Base-by-base conservation (phyloP, 768 basidiomycete species). In the Phaeolepiota aurea region DNA sequence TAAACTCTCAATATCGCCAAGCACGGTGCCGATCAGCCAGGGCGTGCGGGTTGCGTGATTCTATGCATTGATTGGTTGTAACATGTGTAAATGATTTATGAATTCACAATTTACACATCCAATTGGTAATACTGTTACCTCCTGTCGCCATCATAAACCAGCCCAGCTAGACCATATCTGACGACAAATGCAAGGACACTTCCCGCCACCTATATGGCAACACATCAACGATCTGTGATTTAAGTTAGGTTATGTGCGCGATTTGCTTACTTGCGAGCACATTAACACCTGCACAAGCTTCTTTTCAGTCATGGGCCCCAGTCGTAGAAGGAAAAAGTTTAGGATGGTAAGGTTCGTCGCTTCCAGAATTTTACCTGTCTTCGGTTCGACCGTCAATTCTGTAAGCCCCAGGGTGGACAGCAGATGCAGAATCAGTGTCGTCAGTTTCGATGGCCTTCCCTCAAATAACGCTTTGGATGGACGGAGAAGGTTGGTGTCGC, bases 131-230 rank as follows among this genome's bases (percentile, higher is more conserved):
- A 38, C 9, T 35, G 60, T 68, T 55, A 91, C 55, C 89, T 68
- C 56, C 93, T 72, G 64, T 91, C 89, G 7, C 89, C 91, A 53
- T 94, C 93, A 56, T 96, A 99, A 32, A 96, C 73, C 41, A 94
- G 69, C 35, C 84, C 76, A 3, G 90, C 91, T 10, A 93, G 69
- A 5, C 92, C 93, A 52, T 99, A 97, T 50, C 94, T 72, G 21
- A 98, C 75, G 15, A 72, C 66, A 58, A 98, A 98, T 5, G 89
- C 96, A 7, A 87, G 40, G 3, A 76, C 51, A 58, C 90, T 96
- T 33, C 93, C 87, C 7, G 68, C 63, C 44, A 82, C 59, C 84
- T 91, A n/a, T n/a, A n/a, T n/a, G 43, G 28, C 5, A 36, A 32
- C 7, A 38, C 14, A 20, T 13, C n/a, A 19, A 28, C 5, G 25